These are phyloP conservation scores for Colletotrichum australisinense DNA, from an alignment of 2,329 filamentous ascomycete genomes.

Conservation along the genomic window DNA sequence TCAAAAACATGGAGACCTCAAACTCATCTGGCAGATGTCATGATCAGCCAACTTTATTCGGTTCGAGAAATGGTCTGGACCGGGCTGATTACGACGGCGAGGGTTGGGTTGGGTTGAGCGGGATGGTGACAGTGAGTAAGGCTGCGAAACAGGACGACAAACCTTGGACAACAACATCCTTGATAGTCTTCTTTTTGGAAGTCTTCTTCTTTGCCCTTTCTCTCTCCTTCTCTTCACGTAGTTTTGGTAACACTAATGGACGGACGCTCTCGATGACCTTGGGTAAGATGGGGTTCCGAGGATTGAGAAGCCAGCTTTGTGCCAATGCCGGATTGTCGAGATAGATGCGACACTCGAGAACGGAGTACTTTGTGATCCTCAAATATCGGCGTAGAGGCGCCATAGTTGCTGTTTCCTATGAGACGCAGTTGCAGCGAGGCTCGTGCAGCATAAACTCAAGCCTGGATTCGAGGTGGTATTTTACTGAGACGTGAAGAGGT, in stretches of 20 bases:
- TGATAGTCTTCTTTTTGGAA: slow-evolving; percentile 83
- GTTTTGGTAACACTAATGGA: slow-evolving; percentile 88
- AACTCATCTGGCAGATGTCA: slow-evolving; percentile 78
- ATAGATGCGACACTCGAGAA: slow-evolving; percentile 97
- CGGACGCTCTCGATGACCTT: slow-evolving; percentile 87
- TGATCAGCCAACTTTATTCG: slow-evolving; percentile 15
- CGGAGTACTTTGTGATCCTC: slow-evolving; percentile 91
- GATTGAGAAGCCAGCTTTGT: slow-evolving; percentile 85
- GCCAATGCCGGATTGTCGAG: slow-evolving; percentile 89
- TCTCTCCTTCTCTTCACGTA: slow-evolving; percentile 85
- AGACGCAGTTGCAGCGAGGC: neutral
- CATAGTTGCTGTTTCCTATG: slow-evolving; percentile 62
- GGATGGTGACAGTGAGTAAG: slow-evolving; percentile 14
- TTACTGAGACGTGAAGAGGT: neutral
- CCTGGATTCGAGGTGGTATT: neutral
- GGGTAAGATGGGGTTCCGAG: slow-evolving; percentile 79
- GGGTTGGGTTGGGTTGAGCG: slow-evolving; percentile 10
- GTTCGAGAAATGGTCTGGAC: neutral
- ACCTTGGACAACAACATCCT: slow-evolving; percentile 89
- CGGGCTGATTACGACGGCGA: slow-evolving; percentile 29
- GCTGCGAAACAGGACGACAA: slow-evolving; percentile 41
- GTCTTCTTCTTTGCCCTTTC: slow-evolving; percentile 66
- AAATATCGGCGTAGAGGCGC: slow-evolving; percentile 90
- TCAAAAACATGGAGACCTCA: slow-evolving; percentile 93
- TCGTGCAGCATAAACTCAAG: neutral